Evolutionary conservation across 2,329 filamentous ascomycete genomes (phyloP).

Genomic region (Aspergillus sp.): DNA sequence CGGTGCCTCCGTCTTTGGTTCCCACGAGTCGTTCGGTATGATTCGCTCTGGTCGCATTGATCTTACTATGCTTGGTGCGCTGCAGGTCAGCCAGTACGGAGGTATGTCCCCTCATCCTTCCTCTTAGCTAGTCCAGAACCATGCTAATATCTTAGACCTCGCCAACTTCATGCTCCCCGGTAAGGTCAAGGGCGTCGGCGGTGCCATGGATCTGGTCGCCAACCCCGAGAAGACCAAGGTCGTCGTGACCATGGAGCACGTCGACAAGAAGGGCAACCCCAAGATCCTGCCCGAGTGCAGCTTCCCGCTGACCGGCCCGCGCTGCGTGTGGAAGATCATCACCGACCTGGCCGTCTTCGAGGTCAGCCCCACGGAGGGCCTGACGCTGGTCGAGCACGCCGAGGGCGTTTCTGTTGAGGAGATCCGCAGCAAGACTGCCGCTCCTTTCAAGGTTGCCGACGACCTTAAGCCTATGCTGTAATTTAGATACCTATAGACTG

Average conservation of each 20-base stretch:
- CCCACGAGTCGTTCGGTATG: conserved; percentile 81
- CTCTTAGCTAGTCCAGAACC: neutral
- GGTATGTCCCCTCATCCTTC: conserved; percentile 17
- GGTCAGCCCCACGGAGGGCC: conserved; percentile 62
- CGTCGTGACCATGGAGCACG: conserved; percentile 69
- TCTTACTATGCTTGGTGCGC: conserved; percentile 77
- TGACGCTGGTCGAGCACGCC: conserved; percentile 64
- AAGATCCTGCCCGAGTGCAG: conserved; percentile 64
- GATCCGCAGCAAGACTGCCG: conserved; percentile 68
- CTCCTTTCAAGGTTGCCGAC: conserved; percentile 63
- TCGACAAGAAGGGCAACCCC: conserved; percentile 66
- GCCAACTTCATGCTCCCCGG: conserved; percentile 91
- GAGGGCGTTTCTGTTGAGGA: conserved; percentile 70
- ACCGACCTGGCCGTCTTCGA: conserved; percentile 72
- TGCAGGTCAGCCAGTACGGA: conserved; percentile 75
- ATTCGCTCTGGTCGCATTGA: conserved; percentile 82
- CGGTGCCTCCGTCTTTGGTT: conserved; percentile 75
- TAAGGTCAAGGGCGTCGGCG: conserved; percentile 82
- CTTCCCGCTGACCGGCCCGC: conserved; percentile 65
- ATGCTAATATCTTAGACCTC: conserved; percentile 53
- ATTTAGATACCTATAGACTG: conserved; percentile 10
- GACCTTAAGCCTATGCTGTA: conserved; percentile 54
- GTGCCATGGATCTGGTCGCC: conserved; percentile 72
- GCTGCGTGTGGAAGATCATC: conserved; percentile 68
- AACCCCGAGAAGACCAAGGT: conserved; percentile 72